A percentile compares a stretch with the other conserved stretches of the same genome.
phyloP scores from a whole-genome alignment of 148 eudicot species.

The Rhododendron griersonianum region DNA sequence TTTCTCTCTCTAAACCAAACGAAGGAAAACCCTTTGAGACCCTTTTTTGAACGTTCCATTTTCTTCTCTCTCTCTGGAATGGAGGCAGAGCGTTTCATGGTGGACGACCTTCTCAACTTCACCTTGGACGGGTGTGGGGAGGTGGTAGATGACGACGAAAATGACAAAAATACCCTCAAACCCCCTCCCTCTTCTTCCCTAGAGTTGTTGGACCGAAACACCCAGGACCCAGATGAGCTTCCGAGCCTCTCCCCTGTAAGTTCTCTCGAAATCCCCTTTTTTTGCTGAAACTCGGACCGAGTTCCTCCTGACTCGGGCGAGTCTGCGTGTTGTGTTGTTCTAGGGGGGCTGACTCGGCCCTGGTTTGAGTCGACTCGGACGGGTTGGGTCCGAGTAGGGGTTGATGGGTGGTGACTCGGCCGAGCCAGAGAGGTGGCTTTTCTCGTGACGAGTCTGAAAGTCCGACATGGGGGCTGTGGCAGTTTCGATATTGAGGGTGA shows the following conservation, averaged over 20 bases:
- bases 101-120: conserved; percentile 53
- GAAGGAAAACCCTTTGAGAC: neutral
- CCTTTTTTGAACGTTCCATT: neutral
- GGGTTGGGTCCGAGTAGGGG: neutral
- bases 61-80: conserved; percentile 16
- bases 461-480: neutral
- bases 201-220: neutral
- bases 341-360: neutral
- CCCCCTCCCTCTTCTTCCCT: conserved; percentile 19
- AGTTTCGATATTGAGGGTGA: neutral
- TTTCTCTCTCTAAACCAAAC: neutral
- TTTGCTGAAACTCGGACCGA: neutral
- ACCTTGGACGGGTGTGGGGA: conserved; percentile 40
- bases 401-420: neutral
- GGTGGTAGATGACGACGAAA: conserved; percentile 21
- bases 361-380: neutral
- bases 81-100: conserved; percentile 23
- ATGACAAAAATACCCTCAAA: conserved; percentile 18
- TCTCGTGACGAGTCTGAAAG: neutral
- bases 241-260: conserved; percentile 32
- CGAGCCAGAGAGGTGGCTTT: neutral
- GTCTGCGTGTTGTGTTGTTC: neutral
- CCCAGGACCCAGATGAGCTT: conserved; percentile 12
- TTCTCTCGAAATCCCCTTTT: neutral
- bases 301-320: neutral